Evolutionary conservation across 2,329 filamentous ascomycete genomes (phyloP), one percentile per base, ranked within the genome.

Genomic region (Aspergillus awamori): DNA sequence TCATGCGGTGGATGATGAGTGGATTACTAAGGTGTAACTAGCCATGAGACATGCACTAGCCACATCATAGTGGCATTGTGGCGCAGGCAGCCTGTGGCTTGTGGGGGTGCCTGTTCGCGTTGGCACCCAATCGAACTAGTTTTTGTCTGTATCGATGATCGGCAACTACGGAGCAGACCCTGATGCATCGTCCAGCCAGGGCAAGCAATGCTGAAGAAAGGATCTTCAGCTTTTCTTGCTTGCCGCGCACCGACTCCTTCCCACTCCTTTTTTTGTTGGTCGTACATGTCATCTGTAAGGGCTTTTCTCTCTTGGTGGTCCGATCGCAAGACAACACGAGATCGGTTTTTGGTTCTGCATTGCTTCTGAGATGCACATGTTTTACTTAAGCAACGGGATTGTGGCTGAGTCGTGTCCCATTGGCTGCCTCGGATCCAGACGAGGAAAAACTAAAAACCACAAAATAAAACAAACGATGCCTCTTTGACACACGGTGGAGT

Each of bases 271-370:
- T 43, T 59, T 47, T 47, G 52, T 26, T 38, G 17, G 45, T 62
- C 51, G 54, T 55, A 65, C 60, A 56, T 63, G 60, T 65, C 63
- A 65, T 22, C 63, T 61, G 61, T 59, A 65, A 65, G 63, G 63
- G 63, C 45, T 45, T 45, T 20, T 45, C 26, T 13, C 41, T 47
- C 48, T 56, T 55, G 43, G 48, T 43, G 58, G 56, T 38, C 60
- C 51, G 60, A 61, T 61, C 55, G 58, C 55, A 53, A 58, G 28
- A 39, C 30, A 59, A 64, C 63, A 65, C 63, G 63, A 63, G 63
- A 63, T 63, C 59, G 49, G 53, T 51, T 36, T 59, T 51, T 52
- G 22, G 54, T 54, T 47, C 43, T 33, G 51, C 48, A 56, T 54
- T 53, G 8, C 22, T n/a, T 52, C 7, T 52, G 8, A n/a, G 38